These are phyloP conservation scores for Melanogaster broomeanus DNA, from an alignment of 768 basidiomycete species.

Conservation along the genomic window DNA sequence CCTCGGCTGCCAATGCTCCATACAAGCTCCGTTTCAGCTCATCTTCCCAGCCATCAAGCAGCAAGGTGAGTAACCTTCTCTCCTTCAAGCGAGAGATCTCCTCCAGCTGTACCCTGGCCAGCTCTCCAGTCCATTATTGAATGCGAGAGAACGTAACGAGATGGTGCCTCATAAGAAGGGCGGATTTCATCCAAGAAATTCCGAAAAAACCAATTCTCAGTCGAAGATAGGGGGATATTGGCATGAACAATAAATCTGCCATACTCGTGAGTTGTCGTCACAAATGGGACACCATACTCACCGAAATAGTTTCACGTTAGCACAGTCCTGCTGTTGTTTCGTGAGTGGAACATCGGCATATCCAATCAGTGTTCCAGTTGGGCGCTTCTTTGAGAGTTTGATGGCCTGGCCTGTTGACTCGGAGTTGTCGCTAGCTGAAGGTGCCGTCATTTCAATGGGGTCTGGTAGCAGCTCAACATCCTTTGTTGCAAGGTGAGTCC, in stretches of 20 bases:
- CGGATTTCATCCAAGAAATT: slow-evolving; percentile 23
- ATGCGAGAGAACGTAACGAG: slow-evolving; percentile 25
- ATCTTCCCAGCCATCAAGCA: slow-evolving; percentile 39
- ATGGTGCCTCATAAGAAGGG: slow-evolving; percentile 26
- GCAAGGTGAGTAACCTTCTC: slow-evolving; percentile 21
- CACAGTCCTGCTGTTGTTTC: too few relatives aligned
- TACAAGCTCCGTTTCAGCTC: slow-evolving; percentile 21
- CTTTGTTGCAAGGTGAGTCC: neutral
- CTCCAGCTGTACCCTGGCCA: slow-evolving; percentile 15
- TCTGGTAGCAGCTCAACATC: too few relatives aligned
- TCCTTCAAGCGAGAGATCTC: slow-evolving; percentile 16
- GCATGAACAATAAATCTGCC: slow-evolving; percentile 18
- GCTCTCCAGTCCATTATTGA: slow-evolving; percentile 24
- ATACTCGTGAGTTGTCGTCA: neutral
- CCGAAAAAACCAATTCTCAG: slow-evolving; percentile 20
- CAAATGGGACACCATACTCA: neutral
- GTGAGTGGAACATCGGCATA: too few relatives aligned
- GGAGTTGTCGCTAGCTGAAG: too few relatives aligned
- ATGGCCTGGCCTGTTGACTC: too few relatives aligned
- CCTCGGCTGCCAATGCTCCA: slow-evolving; percentile 22
- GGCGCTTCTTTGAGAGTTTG: too few relatives aligned
- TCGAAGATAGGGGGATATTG: slow-evolving; percentile 23
- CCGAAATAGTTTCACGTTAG: too few relatives aligned
- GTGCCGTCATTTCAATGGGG: too few relatives aligned
- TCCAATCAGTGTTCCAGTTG: too few relatives aligned